Evolutionary conservation across 805 yeast species (phyloP).

Genomic region (Yarrowia porcina): DNA sequence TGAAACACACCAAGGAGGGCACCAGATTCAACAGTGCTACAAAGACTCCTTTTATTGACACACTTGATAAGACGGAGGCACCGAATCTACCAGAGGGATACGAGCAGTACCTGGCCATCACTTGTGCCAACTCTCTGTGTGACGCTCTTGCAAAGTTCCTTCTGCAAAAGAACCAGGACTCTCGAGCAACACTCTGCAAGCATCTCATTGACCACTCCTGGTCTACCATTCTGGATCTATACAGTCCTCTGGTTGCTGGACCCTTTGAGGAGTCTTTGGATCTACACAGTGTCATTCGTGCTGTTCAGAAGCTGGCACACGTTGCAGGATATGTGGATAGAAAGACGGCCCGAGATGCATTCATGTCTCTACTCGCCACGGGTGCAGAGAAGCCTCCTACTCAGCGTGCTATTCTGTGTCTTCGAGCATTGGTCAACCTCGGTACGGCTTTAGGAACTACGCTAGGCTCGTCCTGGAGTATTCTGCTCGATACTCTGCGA

Average conservation of each 20-base stretch:
- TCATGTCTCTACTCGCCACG: slow-evolving; percentile 40
- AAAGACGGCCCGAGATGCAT: slow-evolving; percentile 54
- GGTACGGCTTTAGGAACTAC: slow-evolving; percentile 80
- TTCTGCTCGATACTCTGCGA: slow-evolving; percentile 52
- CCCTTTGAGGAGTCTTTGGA: slow-evolving; percentile 61
- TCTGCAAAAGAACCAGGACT: slow-evolving; percentile 14
- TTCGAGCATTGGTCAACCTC: slow-evolving; percentile 72
- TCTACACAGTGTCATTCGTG: slow-evolving; percentile 63
- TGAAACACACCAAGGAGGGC: background rate
- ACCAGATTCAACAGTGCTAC: slow-evolving; percentile 25
- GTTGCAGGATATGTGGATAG: slow-evolving; percentile 73
- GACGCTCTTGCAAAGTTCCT: slow-evolving; percentile 62
- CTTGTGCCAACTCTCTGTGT: slow-evolving; percentile 51
- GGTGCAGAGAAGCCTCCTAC: slow-evolving; percentile 28
- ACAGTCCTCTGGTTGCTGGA: slow-evolving; percentile 56
- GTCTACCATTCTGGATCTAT: slow-evolving; percentile 44
- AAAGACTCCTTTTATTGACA: slow-evolving; percentile 62
- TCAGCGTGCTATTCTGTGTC: slow-evolving; percentile 50
- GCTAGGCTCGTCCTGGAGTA: slow-evolving; percentile 63
- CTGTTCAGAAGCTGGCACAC: slow-evolving; percentile 78
- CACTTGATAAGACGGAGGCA: slow-evolving; percentile 75
- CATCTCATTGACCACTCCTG: slow-evolving; percentile 33
- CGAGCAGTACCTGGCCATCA: slow-evolving; percentile 53
- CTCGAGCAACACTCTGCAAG: background rate
- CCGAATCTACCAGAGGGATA: slow-evolving; percentile 68